Percentiles rank a stretch among this genome's conserved stretches.
Conservation (phyloP, 2,329 filamentous ascomycete species). For the Diaporthe eres region DNA sequence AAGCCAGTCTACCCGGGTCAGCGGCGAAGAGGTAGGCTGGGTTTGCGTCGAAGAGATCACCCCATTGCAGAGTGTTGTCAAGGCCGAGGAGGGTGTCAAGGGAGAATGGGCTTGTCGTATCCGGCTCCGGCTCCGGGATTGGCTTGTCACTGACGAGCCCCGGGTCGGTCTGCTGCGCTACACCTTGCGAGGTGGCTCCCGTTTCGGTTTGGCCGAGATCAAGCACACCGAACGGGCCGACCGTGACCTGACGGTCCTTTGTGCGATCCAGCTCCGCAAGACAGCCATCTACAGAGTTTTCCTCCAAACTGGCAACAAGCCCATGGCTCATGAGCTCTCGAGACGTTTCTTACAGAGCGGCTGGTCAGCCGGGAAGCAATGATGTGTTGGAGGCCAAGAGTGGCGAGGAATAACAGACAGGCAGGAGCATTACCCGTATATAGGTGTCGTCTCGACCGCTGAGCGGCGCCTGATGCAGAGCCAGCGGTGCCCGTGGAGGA, state of each 20-base stretch:
- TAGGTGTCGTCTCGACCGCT: constrained; percentile 9
- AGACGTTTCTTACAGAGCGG: not conserved
- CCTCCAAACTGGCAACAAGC: constrained; percentile 12
- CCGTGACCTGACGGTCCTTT: not conserved
- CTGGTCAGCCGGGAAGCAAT: not conserved
- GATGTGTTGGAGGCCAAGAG: not conserved
- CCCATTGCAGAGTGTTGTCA: constrained; percentile 7
- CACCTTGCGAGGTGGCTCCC: not conserved
- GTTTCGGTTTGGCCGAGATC: not conserved
- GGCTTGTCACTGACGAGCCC: not conserved
- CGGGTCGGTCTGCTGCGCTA: not conserved
- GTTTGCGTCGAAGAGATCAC: constrained; percentile 5
- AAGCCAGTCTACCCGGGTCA: not conserved
- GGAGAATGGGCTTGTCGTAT: constrained; percentile 6
- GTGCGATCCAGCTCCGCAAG: constrained; percentile 3
- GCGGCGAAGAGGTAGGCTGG: not conserved
- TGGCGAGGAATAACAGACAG: not conserved
- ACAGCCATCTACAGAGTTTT: constrained; percentile 18
- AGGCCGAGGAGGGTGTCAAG: constrained; percentile 19
- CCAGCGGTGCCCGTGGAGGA: not conserved
- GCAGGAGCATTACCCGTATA: constrained; percentile 6
- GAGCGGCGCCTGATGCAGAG: not conserved
- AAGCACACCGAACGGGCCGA: constrained; percentile 20
- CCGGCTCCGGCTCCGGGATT: not conserved
- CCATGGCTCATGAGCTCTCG: constrained; percentile 12